phyloP scores from a whole-genome alignment of 108 stramenopile genomes.

The Skeletonema costatum region DNA sequence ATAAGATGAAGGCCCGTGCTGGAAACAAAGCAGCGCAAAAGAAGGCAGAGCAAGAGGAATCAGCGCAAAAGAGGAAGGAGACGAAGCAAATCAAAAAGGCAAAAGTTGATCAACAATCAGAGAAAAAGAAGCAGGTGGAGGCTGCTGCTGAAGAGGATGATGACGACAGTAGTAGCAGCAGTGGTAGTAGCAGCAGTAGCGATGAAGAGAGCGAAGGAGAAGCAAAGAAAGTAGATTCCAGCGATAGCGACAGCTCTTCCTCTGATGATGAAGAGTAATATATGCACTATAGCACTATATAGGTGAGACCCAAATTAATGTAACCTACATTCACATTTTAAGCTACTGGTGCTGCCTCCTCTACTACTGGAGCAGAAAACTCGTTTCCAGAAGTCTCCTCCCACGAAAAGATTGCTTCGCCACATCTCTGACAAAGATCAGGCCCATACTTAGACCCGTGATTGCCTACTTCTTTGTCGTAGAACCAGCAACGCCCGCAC shows the following conservation, averaged over 20 bases:
- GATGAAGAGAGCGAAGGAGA: slow-evolving; percentile 1
- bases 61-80: slow-evolving; percentile 8
- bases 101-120: slow-evolving; percentile 5
- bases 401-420: slow-evolving; percentile 78
- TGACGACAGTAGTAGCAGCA: slow-evolving; percentile 5
- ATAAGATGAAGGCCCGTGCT: slow-evolving; percentile 33
- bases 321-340: slow-evolving; percentile 10
- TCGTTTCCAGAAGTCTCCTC: slow-evolving; percentile 64
- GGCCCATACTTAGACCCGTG: slow-evolving; percentile 49
- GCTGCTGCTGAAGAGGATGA: neutral
- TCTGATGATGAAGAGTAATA: slow-evolving; percentile 2
- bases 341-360: slow-evolving; percentile 51
- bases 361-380: slow-evolving; percentile 53
- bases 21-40: slow-evolving; percentile 4
- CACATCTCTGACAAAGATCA: slow-evolving; percentile 89
- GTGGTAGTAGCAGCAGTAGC: slow-evolving; percentile 5
- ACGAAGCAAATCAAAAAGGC: slow-evolving; percentile 6
- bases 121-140: neutral
- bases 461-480: slow-evolving; percentile 76
- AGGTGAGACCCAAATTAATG: neutral
- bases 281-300: neutral
- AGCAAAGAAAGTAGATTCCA: neutral
- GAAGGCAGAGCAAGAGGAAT: neutral
- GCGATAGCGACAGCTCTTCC: slow-evolving; percentile 4
- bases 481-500: slow-evolving; percentile 93